A percentile compares a stretch with the other conserved stretches of the same genome.
phyloP scores from a whole-genome alignment of 257 asterid species.

The Solanum neorickii region DNA sequence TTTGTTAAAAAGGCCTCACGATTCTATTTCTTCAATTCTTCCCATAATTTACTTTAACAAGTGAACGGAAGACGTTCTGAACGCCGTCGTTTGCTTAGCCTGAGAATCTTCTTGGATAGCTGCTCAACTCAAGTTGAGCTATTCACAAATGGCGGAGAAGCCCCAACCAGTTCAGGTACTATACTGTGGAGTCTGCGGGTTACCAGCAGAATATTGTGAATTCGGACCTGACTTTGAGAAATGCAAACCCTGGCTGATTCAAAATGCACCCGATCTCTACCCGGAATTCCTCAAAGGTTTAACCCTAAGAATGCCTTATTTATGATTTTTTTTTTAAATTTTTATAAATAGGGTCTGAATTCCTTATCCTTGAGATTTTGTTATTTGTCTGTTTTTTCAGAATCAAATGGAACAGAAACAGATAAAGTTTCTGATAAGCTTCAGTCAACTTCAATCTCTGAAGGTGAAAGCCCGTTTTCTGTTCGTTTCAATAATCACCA shows the following conservation, averaged over 20 bases:
- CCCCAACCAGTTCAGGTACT: slow-evolving; percentile 57
- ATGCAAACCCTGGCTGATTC: slow-evolving; percentile 93
- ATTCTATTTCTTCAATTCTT: neutral
- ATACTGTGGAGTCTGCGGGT: slow-evolving; percentile 80
- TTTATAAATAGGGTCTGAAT: neutral
- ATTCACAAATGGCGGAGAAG: slow-evolving; percentile 59
- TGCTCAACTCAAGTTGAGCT: neutral
- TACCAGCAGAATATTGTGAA: slow-evolving; percentile 95
- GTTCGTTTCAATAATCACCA: neutral
- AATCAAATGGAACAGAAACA: slow-evolving; percentile 45
- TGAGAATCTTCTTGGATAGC: neutral
- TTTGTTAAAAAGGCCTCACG: neutral
- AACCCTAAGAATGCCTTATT: neutral
- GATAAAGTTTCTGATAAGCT: slow-evolving; percentile 63
- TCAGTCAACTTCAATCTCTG: slow-evolving; percentile 70
- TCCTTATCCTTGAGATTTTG: neutral
- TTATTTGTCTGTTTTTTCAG: slow-evolving; percentile 14
- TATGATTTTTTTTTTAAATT: neutral
- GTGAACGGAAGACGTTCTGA: neutral
- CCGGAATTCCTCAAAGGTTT: slow-evolving; percentile 83
- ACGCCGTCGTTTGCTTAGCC: neutral
- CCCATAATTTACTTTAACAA: neutral
- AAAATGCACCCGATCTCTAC: slow-evolving; percentile 57
- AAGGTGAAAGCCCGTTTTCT: slow-evolving; percentile 17
- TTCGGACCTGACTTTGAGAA: slow-evolving; percentile 84